Conservation (phyloP, 2,329 filamentous ascomycete species). For the Sclerotinia nivalis region DNA sequence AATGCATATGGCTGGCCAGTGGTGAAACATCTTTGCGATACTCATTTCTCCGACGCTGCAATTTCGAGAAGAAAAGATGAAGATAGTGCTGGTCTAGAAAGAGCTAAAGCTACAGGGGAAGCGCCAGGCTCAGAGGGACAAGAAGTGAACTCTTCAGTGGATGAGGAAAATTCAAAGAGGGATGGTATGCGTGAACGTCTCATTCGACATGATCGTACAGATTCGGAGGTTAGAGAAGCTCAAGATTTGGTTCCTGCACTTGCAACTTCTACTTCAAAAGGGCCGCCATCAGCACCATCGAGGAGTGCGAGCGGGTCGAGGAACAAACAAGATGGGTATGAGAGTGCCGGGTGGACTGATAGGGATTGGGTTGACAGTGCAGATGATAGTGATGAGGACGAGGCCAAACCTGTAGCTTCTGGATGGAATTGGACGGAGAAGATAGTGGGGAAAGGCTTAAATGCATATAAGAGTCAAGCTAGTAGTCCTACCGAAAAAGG, state of each 20-base stretch:
- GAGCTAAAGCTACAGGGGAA: slow-evolving; percentile 61
- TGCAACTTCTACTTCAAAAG: slow-evolving; percentile 23
- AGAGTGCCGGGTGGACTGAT: slow-evolving; percentile 65
- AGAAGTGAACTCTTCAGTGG: slow-evolving; percentile 54
- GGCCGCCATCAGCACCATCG: slow-evolving; percentile 10
- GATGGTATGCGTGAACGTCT: slow-evolving; percentile 25
- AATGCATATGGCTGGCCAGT: slow-evolving; percentile 99
- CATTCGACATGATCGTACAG: slow-evolving; percentile 45
- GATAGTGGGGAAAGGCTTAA: slow-evolving; percentile 50
- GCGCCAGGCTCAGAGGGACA: slow-evolving; percentile 63
- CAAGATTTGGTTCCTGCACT: slow-evolving; percentile 42
- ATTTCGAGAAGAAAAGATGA: slow-evolving; percentile 66
- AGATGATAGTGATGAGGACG: slow-evolving; percentile 44
- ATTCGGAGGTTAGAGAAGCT: slow-evolving; percentile 52
- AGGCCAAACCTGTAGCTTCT: slow-evolving; percentile 29
- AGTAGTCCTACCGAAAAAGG: not conserved
- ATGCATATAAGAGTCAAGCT: slow-evolving; percentile 1
- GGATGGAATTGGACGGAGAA: slow-evolving; percentile 58
- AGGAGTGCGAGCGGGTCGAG: not conserved
- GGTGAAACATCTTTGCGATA: slow-evolving; percentile 89
- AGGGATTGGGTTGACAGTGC: slow-evolving; percentile 60
- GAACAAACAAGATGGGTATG: slow-evolving; percentile 38
- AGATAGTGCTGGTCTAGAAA: slow-evolving; percentile 65
- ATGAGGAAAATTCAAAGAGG: not conserved
- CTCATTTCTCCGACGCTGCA: slow-evolving; percentile 81